Evolutionary conservation across 176 grass and related monocot genomes (phyloP).

Genomic region (Melocanna baccifera): DNA sequence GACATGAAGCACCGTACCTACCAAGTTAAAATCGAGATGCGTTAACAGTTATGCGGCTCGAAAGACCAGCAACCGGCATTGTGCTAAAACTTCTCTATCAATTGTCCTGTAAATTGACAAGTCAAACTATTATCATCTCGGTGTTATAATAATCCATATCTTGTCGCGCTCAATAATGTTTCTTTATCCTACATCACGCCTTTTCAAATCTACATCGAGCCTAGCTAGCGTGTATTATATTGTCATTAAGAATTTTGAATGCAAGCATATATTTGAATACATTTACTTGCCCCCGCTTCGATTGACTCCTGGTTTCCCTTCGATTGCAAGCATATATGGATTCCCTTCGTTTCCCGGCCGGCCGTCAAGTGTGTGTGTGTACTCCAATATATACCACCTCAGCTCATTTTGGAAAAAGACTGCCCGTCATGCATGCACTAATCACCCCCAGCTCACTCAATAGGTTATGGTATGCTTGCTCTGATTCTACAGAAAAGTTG

Average conservation of each 20-base stretch:
- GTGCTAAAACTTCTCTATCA: neutral
- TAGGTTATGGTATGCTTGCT: too few relatives aligned
- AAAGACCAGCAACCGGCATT: neutral
- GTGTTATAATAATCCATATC: neutral
- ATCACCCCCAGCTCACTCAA: too few relatives aligned
- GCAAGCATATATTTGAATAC: too few relatives aligned
- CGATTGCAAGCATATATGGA: too few relatives aligned
- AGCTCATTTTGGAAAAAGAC: too few relatives aligned
- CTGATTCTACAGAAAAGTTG: too few relatives aligned
- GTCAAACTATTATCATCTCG: neutral
- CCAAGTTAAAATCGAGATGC: neutral
- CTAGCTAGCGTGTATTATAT: neutral
- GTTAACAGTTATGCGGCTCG: neutral
- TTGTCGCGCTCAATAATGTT: neutral
- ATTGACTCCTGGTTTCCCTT: too few relatives aligned
- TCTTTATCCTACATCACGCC: neutral
- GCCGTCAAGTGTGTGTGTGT: too few relatives aligned
- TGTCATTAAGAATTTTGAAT: neutral
- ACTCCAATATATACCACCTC: too few relatives aligned
- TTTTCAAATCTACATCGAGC: neutral
- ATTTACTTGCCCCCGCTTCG: too few relatives aligned
- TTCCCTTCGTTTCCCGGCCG: neutral
- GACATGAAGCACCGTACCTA: neutral
- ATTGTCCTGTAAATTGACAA: neutral
- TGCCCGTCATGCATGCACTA: too few relatives aligned